Conservation (phyloP, 2,329 filamentous ascomycete genomes). For the Sporothrix pseudoabietina region DNA sequence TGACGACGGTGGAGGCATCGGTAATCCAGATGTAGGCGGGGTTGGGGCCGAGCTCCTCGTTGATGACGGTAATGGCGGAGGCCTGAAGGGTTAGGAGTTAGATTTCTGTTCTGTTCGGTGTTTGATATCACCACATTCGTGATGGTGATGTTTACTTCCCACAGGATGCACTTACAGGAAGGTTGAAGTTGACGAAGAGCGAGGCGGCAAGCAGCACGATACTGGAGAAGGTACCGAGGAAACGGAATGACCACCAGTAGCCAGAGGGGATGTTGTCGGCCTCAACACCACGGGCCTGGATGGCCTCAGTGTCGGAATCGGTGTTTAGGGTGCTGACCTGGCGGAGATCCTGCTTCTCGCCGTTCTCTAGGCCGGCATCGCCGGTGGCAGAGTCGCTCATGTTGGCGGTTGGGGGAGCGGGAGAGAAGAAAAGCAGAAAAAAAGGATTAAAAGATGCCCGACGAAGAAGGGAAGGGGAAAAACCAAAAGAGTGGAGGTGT, state of each 20-base stretch:
- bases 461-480: background rate
- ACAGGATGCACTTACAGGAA: constrained; percentile 22
- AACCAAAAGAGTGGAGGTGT: constrained; percentile 11
- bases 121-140: background rate
- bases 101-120: background rate
- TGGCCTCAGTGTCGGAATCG: constrained; percentile 25
- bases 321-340: constrained; percentile 2
- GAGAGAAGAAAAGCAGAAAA: background rate
- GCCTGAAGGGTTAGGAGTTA: constrained; percentile 23
- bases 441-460: background rate
- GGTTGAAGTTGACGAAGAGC: constrained; percentile 28
- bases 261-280: constrained; percentile 29
- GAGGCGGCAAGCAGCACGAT: constrained; percentile 28
- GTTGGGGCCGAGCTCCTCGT: constrained; percentile 28
- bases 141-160: background rate
- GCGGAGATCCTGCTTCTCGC: constrained; percentile 21
- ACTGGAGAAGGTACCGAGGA: constrained; percentile 28
- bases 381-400: constrained; percentile 23
- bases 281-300: constrained; percentile 27
- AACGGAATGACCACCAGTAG: constrained; percentile 31
- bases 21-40: constrained; percentile 32
- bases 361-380: constrained; percentile 22
- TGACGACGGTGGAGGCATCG: constrained; percentile 30
- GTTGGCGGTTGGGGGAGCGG: background rate
- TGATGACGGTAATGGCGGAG: constrained; percentile 31